phyloP scores from a whole-genome alignment of 345 rosid species.

The Lumnitzera littorea region DNA sequence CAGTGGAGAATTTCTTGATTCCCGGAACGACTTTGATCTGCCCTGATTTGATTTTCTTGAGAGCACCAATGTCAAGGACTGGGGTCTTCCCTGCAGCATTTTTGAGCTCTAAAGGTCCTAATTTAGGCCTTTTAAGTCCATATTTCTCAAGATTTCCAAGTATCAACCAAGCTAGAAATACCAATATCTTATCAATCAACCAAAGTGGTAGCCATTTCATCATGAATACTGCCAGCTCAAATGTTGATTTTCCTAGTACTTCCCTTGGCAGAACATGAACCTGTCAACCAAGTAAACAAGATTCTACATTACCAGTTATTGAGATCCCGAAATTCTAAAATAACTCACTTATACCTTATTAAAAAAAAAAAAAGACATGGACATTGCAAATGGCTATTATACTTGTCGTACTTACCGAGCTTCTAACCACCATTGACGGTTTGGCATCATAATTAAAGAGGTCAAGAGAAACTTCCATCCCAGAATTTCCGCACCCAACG shows the following conservation, averaged over 20 bases:
- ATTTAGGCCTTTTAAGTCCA: constrained; percentile 58
- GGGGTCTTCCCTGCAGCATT: constrained; percentile 68
- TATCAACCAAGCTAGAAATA: constrained; percentile 42
- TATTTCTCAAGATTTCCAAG: constrained; percentile 54
- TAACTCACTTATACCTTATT: background rate
- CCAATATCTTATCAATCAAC: constrained; percentile 57
- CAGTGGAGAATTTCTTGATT: constrained; percentile 43
- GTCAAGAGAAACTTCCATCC: constrained; percentile 88
- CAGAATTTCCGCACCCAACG: constrained; percentile 90
- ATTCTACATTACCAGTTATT: background rate
- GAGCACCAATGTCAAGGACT: constrained; percentile 68
- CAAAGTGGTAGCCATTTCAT: constrained; percentile 70
- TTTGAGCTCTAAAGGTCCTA: constrained; percentile 66
- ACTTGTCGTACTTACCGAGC: constrained; percentile 44
- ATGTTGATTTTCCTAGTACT: constrained; percentile 65
- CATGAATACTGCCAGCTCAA: constrained; percentile 46
- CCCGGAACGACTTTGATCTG: constrained; percentile 65
- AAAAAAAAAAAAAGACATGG: too few relatives aligned
- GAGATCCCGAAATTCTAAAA: background rate
- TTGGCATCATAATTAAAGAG: constrained; percentile 61
- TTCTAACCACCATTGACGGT: constrained; percentile 83
- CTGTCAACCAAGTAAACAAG: constrained; percentile 20
- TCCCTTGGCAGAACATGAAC: constrained; percentile 86
- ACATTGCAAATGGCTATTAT: background rate
- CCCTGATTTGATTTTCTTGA: constrained; percentile 61